These are phyloP conservation scores for Obba rivulosa DNA, from an alignment of 768 basidiomycete species.

Conservation along the genomic window DNA sequence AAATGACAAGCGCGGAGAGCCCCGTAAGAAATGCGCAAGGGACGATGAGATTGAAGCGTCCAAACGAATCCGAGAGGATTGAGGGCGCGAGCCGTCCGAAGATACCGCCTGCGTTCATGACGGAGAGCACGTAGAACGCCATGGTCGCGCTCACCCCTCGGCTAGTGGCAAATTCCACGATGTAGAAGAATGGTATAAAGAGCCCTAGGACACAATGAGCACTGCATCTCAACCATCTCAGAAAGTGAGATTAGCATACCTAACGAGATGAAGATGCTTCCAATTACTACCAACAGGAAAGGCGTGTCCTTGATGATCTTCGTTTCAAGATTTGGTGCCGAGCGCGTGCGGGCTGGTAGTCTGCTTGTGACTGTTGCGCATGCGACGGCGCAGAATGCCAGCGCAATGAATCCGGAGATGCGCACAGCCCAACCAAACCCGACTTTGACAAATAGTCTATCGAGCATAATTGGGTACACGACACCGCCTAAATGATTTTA, in stretches of 20 bases:
- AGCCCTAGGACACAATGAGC: conserved; percentile 37
- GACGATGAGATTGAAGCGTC: conserved; percentile 61
- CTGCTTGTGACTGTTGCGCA: conserved; percentile 40
- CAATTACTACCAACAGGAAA: conserved; percentile 49
- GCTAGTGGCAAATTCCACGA: conserved; percentile 52
- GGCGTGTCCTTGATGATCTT: conserved; percentile 38
- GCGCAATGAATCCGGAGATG: conserved; percentile 47
- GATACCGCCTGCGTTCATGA: conserved; percentile 65
- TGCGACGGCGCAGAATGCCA: conserved; percentile 41
- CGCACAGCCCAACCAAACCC: conserved; percentile 65
- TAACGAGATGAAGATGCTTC: conserved; percentile 55
- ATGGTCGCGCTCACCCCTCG: conserved; percentile 30
- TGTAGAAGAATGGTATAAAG: conserved; percentile 70
- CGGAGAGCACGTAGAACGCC: conserved; percentile 54
- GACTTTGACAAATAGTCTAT: conserved; percentile 44
- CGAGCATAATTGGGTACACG: conserved; percentile 61
- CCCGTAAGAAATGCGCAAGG: conserved; percentile 62
- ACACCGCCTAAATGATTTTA: conserved; percentile 48
- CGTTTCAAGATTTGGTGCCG: conserved; percentile 17
- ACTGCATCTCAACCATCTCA: neutral
- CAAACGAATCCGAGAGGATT: conserved; percentile 57
- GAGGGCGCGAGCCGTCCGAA: conserved; percentile 62
- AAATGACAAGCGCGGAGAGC: conserved; percentile 50
- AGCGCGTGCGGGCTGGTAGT: conserved; percentile 13
- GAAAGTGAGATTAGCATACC: conserved; percentile 35